Evolutionary conservation across 2,329 filamentous ascomycete species (phyloP).

Genomic region (Berkeleyomyces rouxiae): DNA sequence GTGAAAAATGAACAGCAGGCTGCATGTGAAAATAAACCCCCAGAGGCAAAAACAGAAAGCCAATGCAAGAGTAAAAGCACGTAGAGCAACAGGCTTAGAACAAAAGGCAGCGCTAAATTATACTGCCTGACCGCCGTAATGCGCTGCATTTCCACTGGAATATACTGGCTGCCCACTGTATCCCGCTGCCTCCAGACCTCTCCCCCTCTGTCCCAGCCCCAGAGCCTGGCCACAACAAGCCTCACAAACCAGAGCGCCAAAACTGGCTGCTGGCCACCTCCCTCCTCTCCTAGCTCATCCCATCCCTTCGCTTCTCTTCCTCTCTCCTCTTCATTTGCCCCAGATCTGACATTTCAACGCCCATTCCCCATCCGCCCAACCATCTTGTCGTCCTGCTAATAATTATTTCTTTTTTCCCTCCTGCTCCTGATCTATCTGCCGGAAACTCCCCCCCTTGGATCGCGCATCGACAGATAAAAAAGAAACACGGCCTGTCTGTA

Average conservation of each 20-base stretch:
- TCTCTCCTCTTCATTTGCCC: constrained; percentile 6
- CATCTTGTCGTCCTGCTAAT: constrained; percentile 3
- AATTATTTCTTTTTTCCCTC: constrained; percentile 2
- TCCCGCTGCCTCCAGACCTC: not conserved
- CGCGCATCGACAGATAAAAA: constrained; percentile 2
- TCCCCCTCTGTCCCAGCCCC: not conserved
- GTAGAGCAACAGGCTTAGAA: not conserved
- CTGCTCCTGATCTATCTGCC: not conserved
- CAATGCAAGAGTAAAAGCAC: too few relatives aligned
- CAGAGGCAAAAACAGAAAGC: not conserved
- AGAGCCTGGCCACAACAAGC: not conserved
- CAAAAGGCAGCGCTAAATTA: not conserved
- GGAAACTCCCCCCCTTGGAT: not conserved
- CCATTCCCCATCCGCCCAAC: not conserved
- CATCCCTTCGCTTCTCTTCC: constrained; percentile 6
- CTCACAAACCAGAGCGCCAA: not conserved
- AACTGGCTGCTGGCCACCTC: not conserved
- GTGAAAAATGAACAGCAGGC: not conserved
- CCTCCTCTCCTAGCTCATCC: not conserved
- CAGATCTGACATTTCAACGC: not conserved
- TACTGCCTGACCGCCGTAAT: not conserved
- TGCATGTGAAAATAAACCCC: not conserved
- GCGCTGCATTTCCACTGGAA: not conserved
- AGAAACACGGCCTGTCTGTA: not conserved
- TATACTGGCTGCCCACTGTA: not conserved